Conservation (phyloP, 2,329 filamentous ascomycete genomes). For the Huntiella moniliformis region DNA sequence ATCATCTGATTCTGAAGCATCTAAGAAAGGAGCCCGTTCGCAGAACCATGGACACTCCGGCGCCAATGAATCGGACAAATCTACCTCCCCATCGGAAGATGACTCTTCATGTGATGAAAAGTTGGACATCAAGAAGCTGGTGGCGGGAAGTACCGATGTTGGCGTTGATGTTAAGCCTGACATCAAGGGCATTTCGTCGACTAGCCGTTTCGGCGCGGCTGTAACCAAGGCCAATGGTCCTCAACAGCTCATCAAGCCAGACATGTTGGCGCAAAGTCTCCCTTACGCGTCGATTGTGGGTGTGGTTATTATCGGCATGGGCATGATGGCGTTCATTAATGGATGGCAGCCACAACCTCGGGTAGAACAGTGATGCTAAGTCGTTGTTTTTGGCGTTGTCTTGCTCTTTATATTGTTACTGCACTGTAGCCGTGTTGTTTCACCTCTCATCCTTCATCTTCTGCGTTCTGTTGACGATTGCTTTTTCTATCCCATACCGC, state of each 20-base stretch:
- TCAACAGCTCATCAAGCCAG: conserved; percentile 4
- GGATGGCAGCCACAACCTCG: conserved; percentile 45
- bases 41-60: background rate
- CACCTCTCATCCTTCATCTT: background rate
- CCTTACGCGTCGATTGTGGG: conserved; percentile 70
- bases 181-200: conserved; percentile 19
- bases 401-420: background rate
- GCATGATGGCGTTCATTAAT: conserved; percentile 73
- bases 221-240: background rate
- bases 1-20: background rate
- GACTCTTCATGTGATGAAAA: conserved; percentile 3
- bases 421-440: background rate
- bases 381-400: background rate
- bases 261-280: conserved; percentile 30
- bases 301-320: conserved; percentile 64
- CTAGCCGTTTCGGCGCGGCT: background rate
- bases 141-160: conserved; percentile 12
- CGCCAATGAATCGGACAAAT: background rate
- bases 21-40: background rate
- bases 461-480: background rate
- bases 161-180: conserved; percentile 24
- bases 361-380: conserved; percentile 10
- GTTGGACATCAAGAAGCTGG: background rate
- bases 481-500: too few relatives aligned
- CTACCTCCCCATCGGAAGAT: conserved; percentile 3